These are phyloP conservation scores for Samsoniella hepiali DNA, from an alignment of 2,329 filamentous ascomycete genomes.

Conservation along the genomic window DNA sequence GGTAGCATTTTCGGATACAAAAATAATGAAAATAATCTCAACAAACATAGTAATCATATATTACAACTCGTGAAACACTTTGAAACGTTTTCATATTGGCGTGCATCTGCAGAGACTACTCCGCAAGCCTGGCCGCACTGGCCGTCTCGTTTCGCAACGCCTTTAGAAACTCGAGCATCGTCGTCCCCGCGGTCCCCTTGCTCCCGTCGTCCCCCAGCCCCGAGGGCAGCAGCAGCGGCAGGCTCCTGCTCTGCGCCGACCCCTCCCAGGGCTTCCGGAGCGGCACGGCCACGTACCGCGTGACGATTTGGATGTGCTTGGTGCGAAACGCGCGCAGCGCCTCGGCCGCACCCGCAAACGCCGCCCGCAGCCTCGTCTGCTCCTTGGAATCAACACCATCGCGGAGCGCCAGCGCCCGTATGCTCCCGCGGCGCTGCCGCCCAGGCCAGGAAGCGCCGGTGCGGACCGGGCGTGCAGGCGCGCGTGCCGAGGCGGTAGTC, in stretches of 20 bases:
- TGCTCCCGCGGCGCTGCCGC: constrained; percentile 66
- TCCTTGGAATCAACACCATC: constrained; percentile 32
- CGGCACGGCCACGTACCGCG: constrained; percentile 83
- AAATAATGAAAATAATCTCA: not conserved
- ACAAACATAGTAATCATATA: not conserved
- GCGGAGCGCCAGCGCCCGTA: constrained; percentile 62
- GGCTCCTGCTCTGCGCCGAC: not conserved
- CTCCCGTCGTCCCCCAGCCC: not conserved
- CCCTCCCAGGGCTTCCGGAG: constrained; percentile 41
- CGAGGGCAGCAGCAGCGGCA: not conserved
- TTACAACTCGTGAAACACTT: too few relatives aligned
- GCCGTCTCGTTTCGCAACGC: not conserved
- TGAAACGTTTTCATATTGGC: not conserved
- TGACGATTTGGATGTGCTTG: constrained; percentile 86
- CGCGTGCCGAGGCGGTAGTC: constrained; percentile 61
- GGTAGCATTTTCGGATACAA: not conserved
- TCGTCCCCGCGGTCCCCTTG: not conserved
- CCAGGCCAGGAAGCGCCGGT: constrained; percentile 72
- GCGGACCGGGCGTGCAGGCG: constrained; percentile 83
- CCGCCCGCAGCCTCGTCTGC: constrained; percentile 35
- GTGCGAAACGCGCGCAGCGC: constrained; percentile 75
- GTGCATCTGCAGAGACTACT: not conserved
- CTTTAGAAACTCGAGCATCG: not conserved
- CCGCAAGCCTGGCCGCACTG: not conserved
- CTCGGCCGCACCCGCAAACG: constrained; percentile 69